These are phyloP conservation scores for Capsicum rhomboideum DNA, from an alignment of 257 asterid genomes.

Conservation along the genomic window DNA sequence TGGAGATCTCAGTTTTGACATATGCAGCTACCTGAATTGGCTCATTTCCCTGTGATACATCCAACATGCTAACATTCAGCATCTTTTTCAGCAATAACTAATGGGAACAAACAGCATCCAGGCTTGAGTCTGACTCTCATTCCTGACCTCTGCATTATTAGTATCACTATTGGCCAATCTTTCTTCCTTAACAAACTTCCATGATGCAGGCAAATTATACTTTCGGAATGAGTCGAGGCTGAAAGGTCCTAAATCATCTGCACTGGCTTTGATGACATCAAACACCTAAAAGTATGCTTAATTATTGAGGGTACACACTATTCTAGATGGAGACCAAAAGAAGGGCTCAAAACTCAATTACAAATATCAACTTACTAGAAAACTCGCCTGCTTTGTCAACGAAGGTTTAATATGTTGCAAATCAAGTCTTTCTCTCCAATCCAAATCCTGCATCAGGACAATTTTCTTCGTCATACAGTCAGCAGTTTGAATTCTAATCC, in stretches of 20 bases:
- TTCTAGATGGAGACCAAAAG: neutral
- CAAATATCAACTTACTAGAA: neutral
- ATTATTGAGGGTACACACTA: neutral
- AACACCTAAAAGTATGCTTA: constrained; percentile 39
- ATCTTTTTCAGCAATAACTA: neutral
- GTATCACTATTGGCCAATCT: constrained; percentile 20
- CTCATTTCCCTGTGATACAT: constrained; percentile 24
- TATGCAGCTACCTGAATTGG: constrained; percentile 20
- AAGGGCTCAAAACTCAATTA: neutral
- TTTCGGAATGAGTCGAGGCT: constrained; percentile 55
- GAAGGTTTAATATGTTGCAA: constrained; percentile 40
- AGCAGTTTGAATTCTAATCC: constrained; percentile 1
- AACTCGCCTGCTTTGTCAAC: constrained; percentile 46
- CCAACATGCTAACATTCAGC: constrained; percentile 18
- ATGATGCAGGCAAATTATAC: constrained; percentile 56
- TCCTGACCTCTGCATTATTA: constrained; percentile 46
- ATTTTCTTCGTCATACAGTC: constrained; percentile 1
- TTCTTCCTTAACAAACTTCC: constrained; percentile 45
- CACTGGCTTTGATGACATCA: constrained; percentile 56
- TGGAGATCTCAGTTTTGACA: constrained; percentile 35
- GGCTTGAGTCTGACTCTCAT: constrained; percentile 1
- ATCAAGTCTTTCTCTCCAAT: constrained; percentile 65
- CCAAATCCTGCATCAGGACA: constrained; percentile 31
- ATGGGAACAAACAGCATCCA: neutral
- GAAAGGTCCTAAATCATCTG: constrained; percentile 60